phyloP scores from a whole-genome alignment of 768 basidiomycete genomes.

The Leucosporidium creatinivorum region DNA sequence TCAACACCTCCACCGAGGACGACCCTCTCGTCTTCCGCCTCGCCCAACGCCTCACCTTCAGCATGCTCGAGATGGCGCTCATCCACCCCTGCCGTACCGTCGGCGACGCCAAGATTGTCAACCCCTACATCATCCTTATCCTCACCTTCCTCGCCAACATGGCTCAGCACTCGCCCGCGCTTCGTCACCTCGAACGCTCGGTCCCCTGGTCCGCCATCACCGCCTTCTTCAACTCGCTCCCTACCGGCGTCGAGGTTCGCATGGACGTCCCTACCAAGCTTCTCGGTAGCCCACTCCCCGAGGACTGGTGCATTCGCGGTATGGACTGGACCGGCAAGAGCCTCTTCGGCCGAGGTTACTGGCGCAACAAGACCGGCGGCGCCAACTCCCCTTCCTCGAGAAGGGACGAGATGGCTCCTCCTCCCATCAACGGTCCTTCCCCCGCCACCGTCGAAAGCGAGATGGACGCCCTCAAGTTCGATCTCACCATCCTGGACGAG shows the following conservation, averaged over 20 bases:
- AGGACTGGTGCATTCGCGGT: constrained; percentile 92
- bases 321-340: constrained; percentile 92
- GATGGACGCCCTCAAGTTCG: constrained; percentile 59
- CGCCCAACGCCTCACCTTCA: constrained; percentile 70
- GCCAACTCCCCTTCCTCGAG: not conserved
- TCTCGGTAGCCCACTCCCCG: constrained; percentile 68
- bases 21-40: constrained; percentile 61
- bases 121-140: constrained; percentile 78
- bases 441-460: constrained; percentile 48
- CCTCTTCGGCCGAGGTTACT: constrained; percentile 88
- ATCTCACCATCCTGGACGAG: constrained; percentile 42
- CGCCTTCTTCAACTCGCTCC: constrained; percentile 56
- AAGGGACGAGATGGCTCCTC: constrained; percentile 3
- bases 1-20: constrained; percentile 42
- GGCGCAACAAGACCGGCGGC: constrained; percentile 53
- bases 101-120: constrained; percentile 51
- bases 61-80: constrained; percentile 66
- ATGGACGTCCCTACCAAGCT: constrained; percentile 49
- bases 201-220: constrained; percentile 80
- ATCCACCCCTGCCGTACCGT: constrained; percentile 50
- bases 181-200: constrained; percentile 60
- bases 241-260: constrained; percentile 32
- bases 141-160: constrained; percentile 82
- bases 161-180: constrained; percentile 57
- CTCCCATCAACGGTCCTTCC: constrained; percentile 51